Evolutionary conservation across 129 eudicot species (phyloP).

Genomic region (Mikania micrantha): DNA sequence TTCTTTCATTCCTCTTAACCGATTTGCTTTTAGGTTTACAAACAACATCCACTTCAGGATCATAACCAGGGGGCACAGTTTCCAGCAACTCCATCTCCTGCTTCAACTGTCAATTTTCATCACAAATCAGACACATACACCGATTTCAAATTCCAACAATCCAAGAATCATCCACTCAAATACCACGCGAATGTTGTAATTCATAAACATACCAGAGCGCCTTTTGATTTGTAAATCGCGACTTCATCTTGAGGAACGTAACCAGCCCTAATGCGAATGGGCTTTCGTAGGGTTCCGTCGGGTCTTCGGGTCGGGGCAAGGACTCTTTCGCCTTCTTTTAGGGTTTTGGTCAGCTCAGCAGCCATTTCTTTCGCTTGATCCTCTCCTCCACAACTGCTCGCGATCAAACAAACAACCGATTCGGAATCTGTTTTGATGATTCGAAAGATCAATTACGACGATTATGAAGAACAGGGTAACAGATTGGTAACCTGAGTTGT

Average conservation of each 20-base stretch:
- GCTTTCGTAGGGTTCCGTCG: slow-evolving; percentile 88
- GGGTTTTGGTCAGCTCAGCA: slow-evolving; percentile 64
- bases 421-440: not conserved
- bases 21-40: slow-evolving; percentile 79
- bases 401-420: slow-evolving; percentile 20
- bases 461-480: not conserved
- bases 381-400: slow-evolving; percentile 28
- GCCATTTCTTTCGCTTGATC: slow-evolving; percentile 36
- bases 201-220: slow-evolving; percentile 42
- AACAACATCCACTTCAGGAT: slow-evolving; percentile 41
- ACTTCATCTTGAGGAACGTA: slow-evolving; percentile 94
- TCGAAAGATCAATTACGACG: not conserved
- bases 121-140: slow-evolving; percentile 1
- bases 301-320: slow-evolving; percentile 85
- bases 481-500: not conserved
- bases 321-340: slow-evolving; percentile 83
- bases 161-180: not conserved
- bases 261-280: slow-evolving; percentile 80
- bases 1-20: slow-evolving; percentile 87
- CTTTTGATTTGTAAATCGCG: slow-evolving; percentile 84
- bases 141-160: not conserved
- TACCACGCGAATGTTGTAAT: not conserved
- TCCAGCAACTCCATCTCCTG: slow-evolving; percentile 64
- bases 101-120: slow-evolving; percentile 54
- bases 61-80: slow-evolving; percentile 81